Evolutionary conservation across 2,329 filamentous ascomycete species (phyloP).

Genomic region (Colletotrichum spaethianum): DNA sequence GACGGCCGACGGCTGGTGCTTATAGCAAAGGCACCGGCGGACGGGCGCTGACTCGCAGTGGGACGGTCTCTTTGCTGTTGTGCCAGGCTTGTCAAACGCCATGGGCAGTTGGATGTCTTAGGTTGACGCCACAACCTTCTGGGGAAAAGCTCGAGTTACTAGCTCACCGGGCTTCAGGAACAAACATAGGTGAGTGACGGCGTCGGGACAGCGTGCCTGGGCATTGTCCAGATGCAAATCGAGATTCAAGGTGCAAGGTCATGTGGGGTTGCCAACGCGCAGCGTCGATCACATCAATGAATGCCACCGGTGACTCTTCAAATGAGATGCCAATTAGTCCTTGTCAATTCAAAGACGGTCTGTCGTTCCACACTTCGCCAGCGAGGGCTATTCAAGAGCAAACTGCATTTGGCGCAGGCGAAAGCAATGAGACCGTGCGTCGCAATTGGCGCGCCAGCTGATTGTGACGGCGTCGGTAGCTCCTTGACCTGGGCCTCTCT

Average conservation of each 20-base stretch:
- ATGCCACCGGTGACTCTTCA: background rate
- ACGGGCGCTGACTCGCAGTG: slow-evolving; percentile 33
- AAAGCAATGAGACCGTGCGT: slow-evolving; percentile 23
- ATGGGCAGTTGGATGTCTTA: slow-evolving; percentile 38
- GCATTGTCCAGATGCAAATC: background rate
- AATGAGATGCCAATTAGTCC: background rate
- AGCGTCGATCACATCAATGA: slow-evolving; percentile 22
- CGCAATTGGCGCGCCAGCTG: slow-evolving; percentile 4
- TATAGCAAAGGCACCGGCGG: slow-evolving; percentile 31
- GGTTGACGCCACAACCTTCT: slow-evolving; percentile 37
- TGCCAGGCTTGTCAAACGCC: slow-evolving; percentile 41
- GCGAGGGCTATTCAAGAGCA: slow-evolving; percentile 4
- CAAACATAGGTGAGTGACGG: slow-evolving; percentile 16
- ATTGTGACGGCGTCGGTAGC: slow-evolving; percentile 32
- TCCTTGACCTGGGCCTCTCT: slow-evolving; percentile 19
- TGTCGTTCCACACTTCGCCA: slow-evolving; percentile 26
- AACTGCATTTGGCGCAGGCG: slow-evolving; percentile 13
- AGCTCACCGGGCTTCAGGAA: background rate
- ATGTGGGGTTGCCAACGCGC: background rate
- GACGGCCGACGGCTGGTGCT: slow-evolving; percentile 23
- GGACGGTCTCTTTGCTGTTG: slow-evolving; percentile 26
- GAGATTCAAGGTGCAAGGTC: background rate
- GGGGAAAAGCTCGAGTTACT: slow-evolving; percentile 23
- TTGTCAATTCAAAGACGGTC: slow-evolving; percentile 7
- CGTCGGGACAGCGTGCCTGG: slow-evolving; percentile 5